Conservation (phyloP, 768 basidiomycete genomes). For the Suillus weaverae region DNA sequence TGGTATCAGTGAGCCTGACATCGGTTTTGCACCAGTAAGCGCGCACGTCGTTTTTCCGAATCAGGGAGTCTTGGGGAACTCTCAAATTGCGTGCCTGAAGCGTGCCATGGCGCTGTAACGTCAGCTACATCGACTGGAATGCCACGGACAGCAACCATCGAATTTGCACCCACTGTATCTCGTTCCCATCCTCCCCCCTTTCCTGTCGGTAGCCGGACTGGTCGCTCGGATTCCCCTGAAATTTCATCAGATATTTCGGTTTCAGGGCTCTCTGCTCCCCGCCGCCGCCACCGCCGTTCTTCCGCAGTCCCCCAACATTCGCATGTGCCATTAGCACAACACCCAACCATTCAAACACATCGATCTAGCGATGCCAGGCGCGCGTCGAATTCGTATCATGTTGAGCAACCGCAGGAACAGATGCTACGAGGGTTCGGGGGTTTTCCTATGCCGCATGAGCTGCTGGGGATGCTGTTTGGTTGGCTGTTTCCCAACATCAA, state of each 20-base stretch:
- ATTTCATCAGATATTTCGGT: conserved; percentile 9
- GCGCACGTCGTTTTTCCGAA: conserved; percentile 39
- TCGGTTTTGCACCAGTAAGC: not conserved
- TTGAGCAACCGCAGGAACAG: conserved; percentile 11
- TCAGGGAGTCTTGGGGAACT: conserved; percentile 23
- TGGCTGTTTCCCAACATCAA: conserved; percentile 64
- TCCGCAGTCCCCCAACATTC: conserved; percentile 14
- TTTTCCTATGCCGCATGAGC: conserved; percentile 68
- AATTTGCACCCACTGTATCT: conserved; percentile 46
- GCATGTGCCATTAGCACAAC: conserved; percentile 16
- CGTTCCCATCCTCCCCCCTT: conserved; percentile 26
- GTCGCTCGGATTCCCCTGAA: conserved; percentile 11
- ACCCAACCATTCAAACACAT: conserved; percentile 17
- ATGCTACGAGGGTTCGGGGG: conserved; percentile 64
- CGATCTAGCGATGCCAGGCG: conserved; percentile 6
- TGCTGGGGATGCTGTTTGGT: conserved; percentile 50
- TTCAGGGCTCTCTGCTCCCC: not conserved
- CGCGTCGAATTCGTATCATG: conserved; percentile 10
- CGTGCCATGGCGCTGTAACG: not conserved
- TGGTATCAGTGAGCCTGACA: conserved; percentile 10
- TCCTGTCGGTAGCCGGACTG: conserved; percentile 26
- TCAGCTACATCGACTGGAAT: conserved; percentile 17
- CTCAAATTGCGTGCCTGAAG: not conserved
- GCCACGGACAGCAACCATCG: conserved; percentile 48
- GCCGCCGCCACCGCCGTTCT: conserved; percentile 17